These are phyloP conservation scores for Monosporascus cannonballus DNA, from an alignment of 2,329 filamentous ascomycete species.

Conservation along the genomic window DNA sequence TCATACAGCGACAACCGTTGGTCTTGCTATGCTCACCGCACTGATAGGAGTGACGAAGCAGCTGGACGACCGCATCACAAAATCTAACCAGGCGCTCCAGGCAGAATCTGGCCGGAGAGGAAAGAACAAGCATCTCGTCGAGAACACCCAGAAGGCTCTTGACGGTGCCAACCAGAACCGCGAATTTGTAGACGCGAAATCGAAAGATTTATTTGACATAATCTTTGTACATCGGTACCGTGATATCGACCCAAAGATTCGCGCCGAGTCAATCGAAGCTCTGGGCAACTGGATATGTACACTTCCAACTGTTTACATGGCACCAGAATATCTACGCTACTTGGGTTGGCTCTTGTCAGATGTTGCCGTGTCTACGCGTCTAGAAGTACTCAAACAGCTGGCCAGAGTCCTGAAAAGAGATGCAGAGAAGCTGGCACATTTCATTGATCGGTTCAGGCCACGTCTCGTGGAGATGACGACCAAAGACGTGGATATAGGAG, in stretches of 20 bases:
- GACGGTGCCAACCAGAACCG: slow-evolving; percentile 65
- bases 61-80: slow-evolving; percentile 66
- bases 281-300: slow-evolving; percentile 83
- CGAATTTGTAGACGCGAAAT: slow-evolving; percentile 61
- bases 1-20: slow-evolving; percentile 85
- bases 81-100: slow-evolving; percentile 72
- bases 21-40: slow-evolving; percentile 71
- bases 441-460: slow-evolving; percentile 84
- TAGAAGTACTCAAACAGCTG: slow-evolving; percentile 83
- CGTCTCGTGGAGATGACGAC: slow-evolving; percentile 91
- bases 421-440: slow-evolving; percentile 78
- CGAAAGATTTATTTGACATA: slow-evolving; percentile 84
- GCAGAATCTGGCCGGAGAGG: slow-evolving; percentile 64
- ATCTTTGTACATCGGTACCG: slow-evolving; percentile 95
- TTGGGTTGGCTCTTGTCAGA: slow-evolving; percentile 95
- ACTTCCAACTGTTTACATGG: slow-evolving; percentile 82
- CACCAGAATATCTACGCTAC: slow-evolving; percentile 85
- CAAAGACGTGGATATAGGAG: slow-evolving; percentile 72
- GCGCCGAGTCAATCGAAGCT: slow-evolving; percentile 80
- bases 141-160: slow-evolving; percentile 66
- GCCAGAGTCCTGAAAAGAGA: slow-evolving; percentile 72
- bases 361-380: slow-evolving; percentile 62
- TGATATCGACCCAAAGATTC: slow-evolving; percentile 84
- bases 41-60: slow-evolving; percentile 68
- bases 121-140: slow-evolving; percentile 72